Conservation (phyloP, 2,329 filamentous ascomycete species). For the Claviceps citrina region DNA sequence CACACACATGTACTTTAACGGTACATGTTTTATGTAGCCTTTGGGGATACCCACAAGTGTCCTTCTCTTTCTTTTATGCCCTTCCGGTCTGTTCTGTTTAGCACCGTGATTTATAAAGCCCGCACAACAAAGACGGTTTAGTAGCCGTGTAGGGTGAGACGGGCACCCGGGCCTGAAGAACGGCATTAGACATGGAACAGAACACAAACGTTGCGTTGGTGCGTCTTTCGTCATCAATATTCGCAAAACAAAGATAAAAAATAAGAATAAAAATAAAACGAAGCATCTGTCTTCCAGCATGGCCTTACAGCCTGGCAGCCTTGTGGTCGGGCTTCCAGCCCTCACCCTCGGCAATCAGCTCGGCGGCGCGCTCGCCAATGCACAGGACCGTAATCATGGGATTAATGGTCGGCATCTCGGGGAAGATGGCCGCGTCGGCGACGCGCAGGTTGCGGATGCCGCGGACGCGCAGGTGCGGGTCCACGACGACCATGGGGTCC, state of each 20-base stretch:
- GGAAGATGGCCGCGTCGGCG: conserved; percentile 78
- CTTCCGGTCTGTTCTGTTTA: too few species aligned
- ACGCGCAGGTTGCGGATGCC: conserved; percentile 63
- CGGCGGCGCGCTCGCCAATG: conserved; percentile 69
- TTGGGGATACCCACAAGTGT: too few species aligned
- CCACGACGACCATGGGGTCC: conserved; percentile 66
- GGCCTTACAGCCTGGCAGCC: conserved; percentile 17
- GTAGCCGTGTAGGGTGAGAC: too few species aligned
- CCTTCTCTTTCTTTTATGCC: too few species aligned
- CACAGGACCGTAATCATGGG: conserved; percentile 81
- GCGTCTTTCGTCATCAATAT: too few species aligned
- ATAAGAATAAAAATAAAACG: background rate
- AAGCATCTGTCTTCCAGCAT: background rate
- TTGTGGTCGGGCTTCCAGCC: conserved; percentile 26
- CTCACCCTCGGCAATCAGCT: conserved; percentile 59
- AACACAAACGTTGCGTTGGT: too few species aligned
- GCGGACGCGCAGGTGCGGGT: conserved; percentile 54
- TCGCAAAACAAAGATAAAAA: background rate
- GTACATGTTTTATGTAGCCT: too few species aligned
- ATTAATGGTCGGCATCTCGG: conserved; percentile 74
- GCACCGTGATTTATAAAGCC: too few species aligned
- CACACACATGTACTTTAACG: too few species aligned
- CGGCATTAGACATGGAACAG: too few species aligned
- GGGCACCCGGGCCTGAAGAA: too few species aligned
- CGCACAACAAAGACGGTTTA: too few species aligned